phyloP scores from a whole-genome alignment of 2,329 filamentous ascomycete genomes.

The Trichothecium roseum region DNA sequence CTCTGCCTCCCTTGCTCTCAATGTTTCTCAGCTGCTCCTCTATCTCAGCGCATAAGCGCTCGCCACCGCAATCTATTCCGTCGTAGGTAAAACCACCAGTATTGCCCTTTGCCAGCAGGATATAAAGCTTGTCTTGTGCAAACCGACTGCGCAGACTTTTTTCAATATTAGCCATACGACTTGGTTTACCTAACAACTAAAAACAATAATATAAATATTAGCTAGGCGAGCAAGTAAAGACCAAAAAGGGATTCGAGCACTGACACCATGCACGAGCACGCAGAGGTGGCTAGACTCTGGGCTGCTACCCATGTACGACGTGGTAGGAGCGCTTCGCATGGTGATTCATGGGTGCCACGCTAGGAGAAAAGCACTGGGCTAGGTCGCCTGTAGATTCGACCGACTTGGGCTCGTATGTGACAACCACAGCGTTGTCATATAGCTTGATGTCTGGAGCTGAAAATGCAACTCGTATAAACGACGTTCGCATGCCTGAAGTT shows the following conservation, averaged over 20 bases:
- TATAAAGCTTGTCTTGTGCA: constrained; percentile 52
- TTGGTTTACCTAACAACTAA: constrained; percentile 69
- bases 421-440: too few relatives aligned
- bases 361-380: too few relatives aligned
- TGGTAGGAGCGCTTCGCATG: too few relatives aligned
- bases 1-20: constrained; percentile 52
- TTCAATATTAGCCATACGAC: constrained; percentile 59
- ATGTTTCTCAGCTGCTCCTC: constrained; percentile 50
- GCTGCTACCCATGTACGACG: constrained; percentile 36
- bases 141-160: constrained; percentile 52
- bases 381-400: too few relatives aligned
- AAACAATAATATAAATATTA: constrained; percentile 9
- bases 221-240: constrained; percentile 3
- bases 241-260: constrained; percentile 15
- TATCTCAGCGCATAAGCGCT: constrained; percentile 57
- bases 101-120: constrained; percentile 64
- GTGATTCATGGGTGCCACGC: too few relatives aligned
- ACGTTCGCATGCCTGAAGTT: too few relatives aligned
- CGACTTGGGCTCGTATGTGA: too few relatives aligned
- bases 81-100: constrained; percentile 63
- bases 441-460: too few relatives aligned
- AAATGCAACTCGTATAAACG: too few relatives aligned
- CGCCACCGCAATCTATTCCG: constrained; percentile 57
- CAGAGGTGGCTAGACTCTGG: constrained; percentile 57
- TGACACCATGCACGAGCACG: constrained; percentile 67